phyloP scores from a whole-genome alignment of 2,329 filamentous ascomycete species.

The Xylariales sp. region DNA sequence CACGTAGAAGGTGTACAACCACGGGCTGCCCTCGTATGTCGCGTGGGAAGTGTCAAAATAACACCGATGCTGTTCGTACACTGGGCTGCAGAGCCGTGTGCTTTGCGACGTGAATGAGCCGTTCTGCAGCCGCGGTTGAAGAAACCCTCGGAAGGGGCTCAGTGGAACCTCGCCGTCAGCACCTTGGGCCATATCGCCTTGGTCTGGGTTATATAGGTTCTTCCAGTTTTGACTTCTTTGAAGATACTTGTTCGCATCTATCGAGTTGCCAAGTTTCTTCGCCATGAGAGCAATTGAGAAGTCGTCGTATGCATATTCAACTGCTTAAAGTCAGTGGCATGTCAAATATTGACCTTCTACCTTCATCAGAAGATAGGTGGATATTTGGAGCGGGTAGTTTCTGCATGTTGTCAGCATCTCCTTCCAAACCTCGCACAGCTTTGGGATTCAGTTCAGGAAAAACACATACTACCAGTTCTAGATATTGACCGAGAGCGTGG shows the following conservation, averaged over 20 bases:
- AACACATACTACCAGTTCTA: constrained; percentile 41
- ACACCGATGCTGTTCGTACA: constrained; percentile 43
- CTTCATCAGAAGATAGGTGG: too few relatives aligned
- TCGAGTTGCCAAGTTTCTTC: constrained; percentile 44
- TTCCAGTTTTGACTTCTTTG: constrained; percentile 63
- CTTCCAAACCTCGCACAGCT: too few relatives aligned
- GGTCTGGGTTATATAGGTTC: constrained; percentile 55
- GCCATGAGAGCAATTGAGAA: constrained; percentile 65
- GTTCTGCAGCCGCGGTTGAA: constrained; percentile 64
- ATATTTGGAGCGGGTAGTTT: too few relatives aligned
- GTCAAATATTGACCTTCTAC: too few relatives aligned
- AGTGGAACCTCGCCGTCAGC: constrained; percentile 16
- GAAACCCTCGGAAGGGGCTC: constrained; percentile 61
- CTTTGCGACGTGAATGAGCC: constrained; percentile 65
- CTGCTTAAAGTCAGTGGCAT: constrained; percentile 45
- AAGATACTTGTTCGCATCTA: constrained; percentile 58
- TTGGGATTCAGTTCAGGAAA: neutral
- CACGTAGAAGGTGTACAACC: constrained; percentile 69
- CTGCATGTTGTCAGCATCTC: too few relatives aligned
- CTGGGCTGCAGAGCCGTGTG: constrained; percentile 55
- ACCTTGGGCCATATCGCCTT: constrained; percentile 26
- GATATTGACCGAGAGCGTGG: constrained; percentile 66
- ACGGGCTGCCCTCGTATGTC: constrained; percentile 48
- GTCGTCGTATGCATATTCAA: constrained; percentile 80
- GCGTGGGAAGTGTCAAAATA: constrained; percentile 39